Evolutionary conservation across 768 basidiomycete species (phyloP).

Genomic region (Chalciporus pseudorubinellus): DNA sequence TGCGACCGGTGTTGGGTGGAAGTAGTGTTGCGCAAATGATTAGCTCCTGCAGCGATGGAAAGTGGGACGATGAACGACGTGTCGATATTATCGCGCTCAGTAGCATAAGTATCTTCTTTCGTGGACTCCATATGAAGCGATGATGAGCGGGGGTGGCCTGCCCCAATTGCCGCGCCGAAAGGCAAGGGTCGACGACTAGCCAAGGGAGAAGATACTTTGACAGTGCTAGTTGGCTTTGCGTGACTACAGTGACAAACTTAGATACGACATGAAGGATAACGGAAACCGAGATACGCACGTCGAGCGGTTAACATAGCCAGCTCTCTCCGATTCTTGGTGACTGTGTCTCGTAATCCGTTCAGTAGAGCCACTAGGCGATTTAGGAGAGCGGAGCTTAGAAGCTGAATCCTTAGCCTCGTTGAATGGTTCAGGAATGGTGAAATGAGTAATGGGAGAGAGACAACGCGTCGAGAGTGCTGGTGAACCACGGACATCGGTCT

Average conservation of each 20-base stretch:
- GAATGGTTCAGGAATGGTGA: conserved; percentile 13
- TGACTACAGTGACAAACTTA: conserved; percentile 11
- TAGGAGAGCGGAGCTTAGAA: not conserved
- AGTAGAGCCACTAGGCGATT: not conserved
- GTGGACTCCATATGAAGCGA: not conserved
- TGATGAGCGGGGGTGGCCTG: not conserved
- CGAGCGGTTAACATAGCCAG: not conserved
- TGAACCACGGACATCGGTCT: not conserved
- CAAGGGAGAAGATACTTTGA: conserved; percentile 15
- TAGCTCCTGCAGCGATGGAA: not conserved
- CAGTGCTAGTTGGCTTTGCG: not conserved
- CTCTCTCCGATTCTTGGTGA: conserved; percentile 4
- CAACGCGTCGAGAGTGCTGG: not conserved
- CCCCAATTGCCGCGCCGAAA: not conserved
- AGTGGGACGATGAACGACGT: not conserved
- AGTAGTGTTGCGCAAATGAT: not conserved
- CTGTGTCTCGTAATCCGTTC: not conserved
- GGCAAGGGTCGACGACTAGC: conserved; percentile 2
- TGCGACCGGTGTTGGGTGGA: not conserved
- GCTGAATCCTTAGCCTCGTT: not conserved
- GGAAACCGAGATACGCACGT: conserved; percentile 9
- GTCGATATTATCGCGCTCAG: conserved; percentile 1
- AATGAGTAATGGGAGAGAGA: conserved; percentile 20
- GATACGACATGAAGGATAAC: not conserved
- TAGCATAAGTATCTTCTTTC: not conserved